Conservation (phyloP, 2,329 filamentous ascomycete species). For the Verticillium klebahnii region DNA sequence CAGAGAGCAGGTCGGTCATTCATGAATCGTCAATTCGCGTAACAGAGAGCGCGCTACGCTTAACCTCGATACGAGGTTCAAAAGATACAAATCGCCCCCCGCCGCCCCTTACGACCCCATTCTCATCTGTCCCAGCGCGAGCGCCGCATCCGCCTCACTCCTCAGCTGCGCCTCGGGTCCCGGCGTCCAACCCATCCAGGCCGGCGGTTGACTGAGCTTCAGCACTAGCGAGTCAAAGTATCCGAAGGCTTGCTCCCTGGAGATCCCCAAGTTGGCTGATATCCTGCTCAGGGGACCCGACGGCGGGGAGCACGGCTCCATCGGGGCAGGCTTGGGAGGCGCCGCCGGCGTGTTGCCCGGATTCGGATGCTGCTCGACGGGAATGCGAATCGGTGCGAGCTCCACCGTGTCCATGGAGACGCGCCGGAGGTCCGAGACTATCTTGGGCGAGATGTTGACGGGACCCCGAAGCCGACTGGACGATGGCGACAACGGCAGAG, state of each 20-base stretch:
- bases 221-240: background rate
- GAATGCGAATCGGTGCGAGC: background rate
- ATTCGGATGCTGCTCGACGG: background rate
- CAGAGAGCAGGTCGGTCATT: background rate
- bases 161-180: background rate
- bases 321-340: background rate
- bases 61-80: background rate
- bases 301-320: slow-evolving; percentile 10
- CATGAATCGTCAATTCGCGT: background rate
- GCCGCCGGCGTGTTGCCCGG: background rate
- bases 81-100: background rate
- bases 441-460: slow-evolving; percentile 4
- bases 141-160: background rate
- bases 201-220: background rate
- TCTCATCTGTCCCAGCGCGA: background rate
- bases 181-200: background rate
- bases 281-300: slow-evolving; percentile 3
- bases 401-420: slow-evolving; percentile 4
- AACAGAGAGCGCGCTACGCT: background rate
- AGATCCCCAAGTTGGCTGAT: background rate
- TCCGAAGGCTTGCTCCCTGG: slow-evolving; percentile 3
- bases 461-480: slow-evolving; percentile 4
- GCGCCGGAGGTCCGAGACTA: slow-evolving; percentile 5
- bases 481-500: slow-evolving; percentile 14
- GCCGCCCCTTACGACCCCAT: background rate